Percentiles rank a stretch among this genome's conserved stretches.
These are phyloP conservation scores for Limonium bicolor DNA, from an alignment of 148 eudicot species.

Conservation along the genomic window DNA sequence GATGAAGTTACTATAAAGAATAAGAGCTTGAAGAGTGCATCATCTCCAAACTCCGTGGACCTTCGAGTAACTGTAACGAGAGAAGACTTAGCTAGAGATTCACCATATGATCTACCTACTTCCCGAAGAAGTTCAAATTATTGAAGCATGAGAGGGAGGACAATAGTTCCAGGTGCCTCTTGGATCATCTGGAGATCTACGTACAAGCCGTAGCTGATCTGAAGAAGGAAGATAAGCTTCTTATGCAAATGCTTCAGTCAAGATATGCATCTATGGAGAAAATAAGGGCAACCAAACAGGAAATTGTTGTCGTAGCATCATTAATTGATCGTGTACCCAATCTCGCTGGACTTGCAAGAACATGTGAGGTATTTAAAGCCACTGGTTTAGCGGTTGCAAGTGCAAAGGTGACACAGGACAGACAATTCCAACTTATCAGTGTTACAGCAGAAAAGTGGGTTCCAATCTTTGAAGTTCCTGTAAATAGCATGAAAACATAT, in stretches of 20 bases:
- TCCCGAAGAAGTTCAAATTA: constrained; percentile 66
- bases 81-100: constrained; percentile 15
- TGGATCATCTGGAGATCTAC: constrained; percentile 17
- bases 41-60: constrained; percentile 11
- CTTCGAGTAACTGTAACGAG: constrained; percentile 12
- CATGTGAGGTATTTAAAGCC: constrained; percentile 97
- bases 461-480: constrained; percentile 80
- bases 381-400: constrained; percentile 63
- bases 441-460: constrained; percentile 99
- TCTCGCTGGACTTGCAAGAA: constrained; percentile 94
- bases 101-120: constrained; percentile 28
- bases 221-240: constrained; percentile 81
- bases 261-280: constrained; percentile 42
- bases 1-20: constrained; percentile 74
- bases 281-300: constrained; percentile 57
- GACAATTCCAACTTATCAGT: constrained; percentile 96
- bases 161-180: constrained; percentile 11
- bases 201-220: constrained; percentile 33
- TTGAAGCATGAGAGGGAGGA: constrained; percentile 44
- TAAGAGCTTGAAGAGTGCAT: constrained; percentile 37
- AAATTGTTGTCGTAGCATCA: constrained; percentile 75
- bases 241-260: constrained; percentile 53
- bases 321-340: constrained; percentile 95
- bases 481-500: constrained; percentile 46
- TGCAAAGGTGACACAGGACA: constrained; percentile 57